A percentile compares a stretch with the other conserved stretches of the same genome.
phyloP scores from a whole-genome alignment of 2,329 filamentous ascomycete species.

The Ophiostoma sp. region DNA sequence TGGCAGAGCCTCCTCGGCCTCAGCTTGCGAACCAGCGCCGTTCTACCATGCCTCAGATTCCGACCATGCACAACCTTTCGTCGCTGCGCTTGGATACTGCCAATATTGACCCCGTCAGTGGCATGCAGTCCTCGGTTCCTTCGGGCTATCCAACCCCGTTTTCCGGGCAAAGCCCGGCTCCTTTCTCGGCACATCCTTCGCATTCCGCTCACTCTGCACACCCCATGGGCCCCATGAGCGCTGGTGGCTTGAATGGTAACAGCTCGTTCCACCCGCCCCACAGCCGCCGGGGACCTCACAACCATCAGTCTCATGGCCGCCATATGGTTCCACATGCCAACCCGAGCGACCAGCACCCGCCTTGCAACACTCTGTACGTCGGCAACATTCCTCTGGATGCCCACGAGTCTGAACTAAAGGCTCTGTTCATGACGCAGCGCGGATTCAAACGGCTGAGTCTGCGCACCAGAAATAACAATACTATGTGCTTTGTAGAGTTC shows the following conservation, averaged over 20 bases:
- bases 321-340: constrained; percentile 80
- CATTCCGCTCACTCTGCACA: neutral
- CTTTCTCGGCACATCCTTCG: neutral
- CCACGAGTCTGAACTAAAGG: constrained; percentile 90
- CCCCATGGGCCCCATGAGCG: neutral
- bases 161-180: neutral
- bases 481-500: constrained; percentile 99
- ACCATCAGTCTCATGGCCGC: neutral
- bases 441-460: constrained; percentile 96
- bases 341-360: constrained; percentile 91
- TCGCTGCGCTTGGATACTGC: constrained; percentile 9
- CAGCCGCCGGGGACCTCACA: neutral
- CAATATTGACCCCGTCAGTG: neutral
- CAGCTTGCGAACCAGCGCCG: constrained; percentile 36
- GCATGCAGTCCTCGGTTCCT: neutral
- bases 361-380: constrained; percentile 96
- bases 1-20: neutral
- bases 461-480: constrained; percentile 87
- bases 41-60: constrained; percentile 65
- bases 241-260: constrained; percentile 26
- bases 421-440: constrained; percentile 84
- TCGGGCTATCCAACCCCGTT: neutral
- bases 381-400: constrained; percentile 93
- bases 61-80: constrained; percentile 57
- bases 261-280: neutral